Evolutionary conservation across 352 stramenopile species (phyloP), one percentile per base, ranked within the genome.

Genomic region (Phytophthora parvispora): DNA sequence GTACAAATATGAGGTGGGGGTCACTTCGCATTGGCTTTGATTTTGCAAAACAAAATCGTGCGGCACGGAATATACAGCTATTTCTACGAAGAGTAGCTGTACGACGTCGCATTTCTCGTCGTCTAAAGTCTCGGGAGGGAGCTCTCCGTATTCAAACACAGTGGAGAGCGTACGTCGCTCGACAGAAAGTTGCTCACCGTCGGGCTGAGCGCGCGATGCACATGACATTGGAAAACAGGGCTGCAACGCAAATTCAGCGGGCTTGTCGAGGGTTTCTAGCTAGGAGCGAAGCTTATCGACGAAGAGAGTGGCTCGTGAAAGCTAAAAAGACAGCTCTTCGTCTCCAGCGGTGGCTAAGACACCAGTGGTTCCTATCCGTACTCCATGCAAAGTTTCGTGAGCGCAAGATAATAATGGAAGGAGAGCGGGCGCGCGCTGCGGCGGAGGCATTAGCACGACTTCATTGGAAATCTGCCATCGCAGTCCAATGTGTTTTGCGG

Each of bases 21-120:
- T 84, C 83, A 2, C 64, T 91, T 5, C 77, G 70, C n/a, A 79
- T 83, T 49, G 84, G 83, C 43, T 81, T 90, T 51, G 79, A 91
- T 34, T 52, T 91, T 48, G 42, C 81, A 22, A 57, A 87, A 13
- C 80, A 90, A 34, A 86, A 75, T 36, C 64, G 73, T 4, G 84
- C 77, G 27, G 80, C 87, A 20, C 57, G 74, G 28, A 74, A 69
- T 0, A 77, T 93, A 27, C 83, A 90, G 59, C 72, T 78, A 25
- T 83, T 90, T 49, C 79, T 87, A 27, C 73, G 87, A 2, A 66
- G 84, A 8, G 43, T 87, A 2, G 31, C 56, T 15, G 63, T 86
- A 25, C 60, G 60, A 9, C 70, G 72, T 1, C 80, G 77, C 1
- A 60, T 93, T 16, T 25, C 36, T 0, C 40, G 43, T 7, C 74